Evolutionary conservation across 441 rosid genomes (phyloP).

Genomic region (Corymbia citriodora): DNA sequence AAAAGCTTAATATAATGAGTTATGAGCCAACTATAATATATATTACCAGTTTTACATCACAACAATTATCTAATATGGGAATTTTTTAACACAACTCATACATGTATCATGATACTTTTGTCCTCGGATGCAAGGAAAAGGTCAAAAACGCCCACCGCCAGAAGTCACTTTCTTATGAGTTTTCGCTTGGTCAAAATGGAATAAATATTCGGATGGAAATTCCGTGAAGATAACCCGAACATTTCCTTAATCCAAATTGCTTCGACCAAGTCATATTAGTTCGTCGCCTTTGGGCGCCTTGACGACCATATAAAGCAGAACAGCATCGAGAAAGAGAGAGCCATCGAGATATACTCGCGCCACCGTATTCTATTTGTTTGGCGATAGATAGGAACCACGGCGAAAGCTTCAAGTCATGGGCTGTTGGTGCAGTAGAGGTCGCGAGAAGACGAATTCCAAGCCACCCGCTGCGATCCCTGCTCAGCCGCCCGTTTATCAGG

Average conservation of each 20-base stretch:
- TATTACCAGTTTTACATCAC: too few species aligned
- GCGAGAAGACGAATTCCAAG: background rate
- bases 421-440: background rate
- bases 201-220: background rate
- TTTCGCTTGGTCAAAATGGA: background rate
- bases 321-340: background rate
- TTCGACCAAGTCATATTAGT: background rate
- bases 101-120: background rate
- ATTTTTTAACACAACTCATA: too few species aligned
- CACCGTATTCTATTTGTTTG: background rate
- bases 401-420: background rate
- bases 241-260: background rate
- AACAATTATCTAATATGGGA: too few species aligned
- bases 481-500: background rate
- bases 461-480: background rate
- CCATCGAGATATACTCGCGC: background rate
- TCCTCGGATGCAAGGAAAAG: background rate
- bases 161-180: background rate
- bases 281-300: background rate
- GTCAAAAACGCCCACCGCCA: background rate
- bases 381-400: background rate
- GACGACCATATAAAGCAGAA: background rate
- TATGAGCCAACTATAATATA: too few species aligned
- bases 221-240: background rate
- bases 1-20: too few species aligned